These are phyloP conservation scores for Taphrina wiesneri DNA, from an alignment of 1,139 yeast species.

Conservation along the genomic window DNA sequence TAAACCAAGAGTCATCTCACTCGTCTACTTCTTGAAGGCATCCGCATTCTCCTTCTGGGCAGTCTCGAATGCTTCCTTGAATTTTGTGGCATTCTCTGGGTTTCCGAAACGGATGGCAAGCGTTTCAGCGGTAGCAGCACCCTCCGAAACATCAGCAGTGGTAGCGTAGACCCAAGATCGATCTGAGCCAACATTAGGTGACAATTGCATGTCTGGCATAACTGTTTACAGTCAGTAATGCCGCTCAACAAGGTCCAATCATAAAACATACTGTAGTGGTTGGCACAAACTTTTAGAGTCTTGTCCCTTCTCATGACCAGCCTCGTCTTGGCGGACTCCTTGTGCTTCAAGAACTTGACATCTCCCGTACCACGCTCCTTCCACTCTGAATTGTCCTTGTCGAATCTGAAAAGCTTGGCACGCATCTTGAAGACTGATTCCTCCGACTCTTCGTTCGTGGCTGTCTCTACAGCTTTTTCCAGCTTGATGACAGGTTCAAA, in stretches of 20 bases:
- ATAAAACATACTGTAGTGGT: slow-evolving; percentile 63
- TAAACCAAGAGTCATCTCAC: neutral
- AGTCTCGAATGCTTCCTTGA: slow-evolving; percentile 85
- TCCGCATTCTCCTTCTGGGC: slow-evolving; percentile 67
- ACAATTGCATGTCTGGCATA: slow-evolving; percentile 77
- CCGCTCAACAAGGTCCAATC: neutral
- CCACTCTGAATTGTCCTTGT: slow-evolving; percentile 86
- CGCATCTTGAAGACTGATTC: slow-evolving; percentile 77
- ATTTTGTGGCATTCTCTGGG: slow-evolving; percentile 91
- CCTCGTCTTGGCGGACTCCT: slow-evolving; percentile 75
- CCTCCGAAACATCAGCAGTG: slow-evolving; percentile 92
- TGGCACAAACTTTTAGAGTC: slow-evolving; percentile 96
- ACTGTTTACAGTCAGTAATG: slow-evolving; percentile 43
- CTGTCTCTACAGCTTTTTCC: slow-evolving; percentile 85
- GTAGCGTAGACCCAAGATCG: slow-evolving; percentile 98
- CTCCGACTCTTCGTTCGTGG: slow-evolving; percentile 95
- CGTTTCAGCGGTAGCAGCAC: slow-evolving; percentile 93
- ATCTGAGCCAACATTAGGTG: slow-evolving; percentile 93
- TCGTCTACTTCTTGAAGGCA: slow-evolving; percentile 28
- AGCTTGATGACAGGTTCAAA: slow-evolving; percentile 94
- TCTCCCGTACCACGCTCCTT: slow-evolving; percentile 99
- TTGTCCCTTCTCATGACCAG: slow-evolving; percentile 98
- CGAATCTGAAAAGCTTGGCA: slow-evolving; percentile 92
- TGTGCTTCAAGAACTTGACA: slow-evolving; percentile 91
- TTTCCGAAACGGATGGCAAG: slow-evolving; percentile 96